Evolutionary conservation across 352 stramenopile species (phyloP), one percentile per base, ranked within the genome.

Genomic region (Pythium phragmitis): DNA sequence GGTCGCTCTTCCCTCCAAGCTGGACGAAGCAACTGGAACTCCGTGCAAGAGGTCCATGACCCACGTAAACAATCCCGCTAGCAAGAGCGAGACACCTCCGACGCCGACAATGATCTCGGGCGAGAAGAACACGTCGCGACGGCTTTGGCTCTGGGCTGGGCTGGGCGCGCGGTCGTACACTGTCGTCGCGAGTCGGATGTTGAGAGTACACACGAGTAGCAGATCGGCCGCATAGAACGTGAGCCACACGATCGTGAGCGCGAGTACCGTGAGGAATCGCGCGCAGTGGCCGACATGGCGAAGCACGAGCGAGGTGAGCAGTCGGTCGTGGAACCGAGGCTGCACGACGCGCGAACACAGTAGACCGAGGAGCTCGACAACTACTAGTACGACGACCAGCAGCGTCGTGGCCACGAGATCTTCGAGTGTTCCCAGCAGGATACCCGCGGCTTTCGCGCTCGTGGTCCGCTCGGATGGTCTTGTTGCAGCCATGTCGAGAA

Each of bases 181-280:
- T 17, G 78, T 75, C 30, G 79, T 88, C 21, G 21, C 1, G 60
- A 88, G 85, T 12, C 77, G 77, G 65, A 86, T 76, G 7, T 70
- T 34, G 0, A 68, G 71, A 1, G 72, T 64, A 8, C 69, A 70
- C 34, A 88, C 57, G 23, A 86, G 62, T 49, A 88, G 55, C n/a
- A 74, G 46, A 53, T 88, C 77, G 1, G 69, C 74, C 1, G 67
- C 63, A 34, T 80, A 72, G 8, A 74, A 66, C 6, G 47, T 52
- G 16, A 74, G 60, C 1, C 60, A 7, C 43, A 73, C 61, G 13
- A 67, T 76, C 3, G 76, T 36, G 8, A 73, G 26, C 33, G 30
- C 11, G 43, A 82, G 81, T 1, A 65, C 66, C 0, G 67, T 36
- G 56, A 53, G 23, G 14, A 52, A 55, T 7, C 42, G 45, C 26